Evolutionary conservation across 441 rosid species (phyloP), one percentile per base, ranked within the genome.

Genomic region (Mallotus repandus): DNA sequence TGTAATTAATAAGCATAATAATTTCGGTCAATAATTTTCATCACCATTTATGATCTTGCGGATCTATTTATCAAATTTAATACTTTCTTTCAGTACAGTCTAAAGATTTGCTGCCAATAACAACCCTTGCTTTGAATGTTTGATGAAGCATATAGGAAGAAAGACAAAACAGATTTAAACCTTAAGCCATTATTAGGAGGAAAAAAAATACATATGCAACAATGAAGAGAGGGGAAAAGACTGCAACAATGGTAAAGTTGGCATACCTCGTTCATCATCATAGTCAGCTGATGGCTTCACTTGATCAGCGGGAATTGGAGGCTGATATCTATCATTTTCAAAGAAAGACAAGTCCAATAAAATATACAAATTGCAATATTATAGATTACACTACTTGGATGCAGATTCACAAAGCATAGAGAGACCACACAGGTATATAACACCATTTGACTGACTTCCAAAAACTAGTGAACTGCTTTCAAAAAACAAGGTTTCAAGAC

Each of bases 271-370:
- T 68, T 82, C 80, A 53, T 80, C 61, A 25, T 84, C 89, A 74
- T 70, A 58, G 57, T 79, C 87, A 74, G 61, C 72, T 77, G 25
- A 69, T 60, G 82, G 79, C 69, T 69, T 86, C 72, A 84, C 86
- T 72, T 77, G 87, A 72, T 84, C 87, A 52, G 78, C 79, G 62
- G 84, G 86, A 67, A 86, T 72, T 32, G 89, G 89, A 12, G 79
- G 86, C 70, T 86, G 89, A 68, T 81, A 84, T 52, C 87, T 86
- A 75, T 55, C 50, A 66, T 50, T 74, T 73, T 1, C 49, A 46
- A 41, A 58, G 63, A 45, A 59, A 45, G 35, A 52, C 43, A 59
- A 48, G 15, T 32, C 12, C 67, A 71, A 61, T n/a, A 25, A 48
- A 53, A 46, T 35, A 46, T 29, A 32, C 18, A 25, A 70, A 22